These are phyloP conservation scores for Dactylellina parvicollis DNA, from an alignment of 2,329 filamentous ascomycete genomes.

Conservation along the genomic window DNA sequence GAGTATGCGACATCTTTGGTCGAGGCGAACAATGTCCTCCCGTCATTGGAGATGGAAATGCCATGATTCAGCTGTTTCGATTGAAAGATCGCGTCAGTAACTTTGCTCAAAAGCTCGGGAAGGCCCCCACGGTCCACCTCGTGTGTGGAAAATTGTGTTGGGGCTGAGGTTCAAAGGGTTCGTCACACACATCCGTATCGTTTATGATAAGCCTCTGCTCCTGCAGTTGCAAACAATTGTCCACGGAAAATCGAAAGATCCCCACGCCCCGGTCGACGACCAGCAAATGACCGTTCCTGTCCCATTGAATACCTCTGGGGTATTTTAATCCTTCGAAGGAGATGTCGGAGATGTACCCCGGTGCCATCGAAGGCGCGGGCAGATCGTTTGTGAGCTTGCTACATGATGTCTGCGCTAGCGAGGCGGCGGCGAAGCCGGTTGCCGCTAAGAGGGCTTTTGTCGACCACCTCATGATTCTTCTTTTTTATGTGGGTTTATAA, in stretches of 20 bases:
- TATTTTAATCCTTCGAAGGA: constrained; percentile 28
- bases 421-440: constrained; percentile 14
- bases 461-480: constrained; percentile 38
- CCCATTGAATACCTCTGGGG: constrained; percentile 50
- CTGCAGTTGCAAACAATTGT: constrained; percentile 42
- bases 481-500: not conserved
- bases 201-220: constrained; percentile 51
- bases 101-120: not conserved
- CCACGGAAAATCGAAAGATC: constrained; percentile 40
- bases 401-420: constrained; percentile 47
- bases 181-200: constrained; percentile 40
- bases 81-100: constrained; percentile 9
- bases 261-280: constrained; percentile 49
- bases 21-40: constrained; percentile 48
- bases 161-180: constrained; percentile 8
- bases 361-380: constrained; percentile 44
- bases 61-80: constrained; percentile 43
- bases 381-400: constrained; percentile 37
- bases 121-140: not conserved
- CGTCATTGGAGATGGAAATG: constrained; percentile 46
- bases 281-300: constrained; percentile 35
- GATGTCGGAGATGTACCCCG: constrained; percentile 46
- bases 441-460: constrained; percentile 25
- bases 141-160: constrained; percentile 26
- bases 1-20: constrained; percentile 45